Percentiles rank a stretch among this genome's conserved stretches.
Conservation (phyloP, 2,329 filamentous ascomycete genomes). For the Aspergillus pseudoviridinutans region DNA sequence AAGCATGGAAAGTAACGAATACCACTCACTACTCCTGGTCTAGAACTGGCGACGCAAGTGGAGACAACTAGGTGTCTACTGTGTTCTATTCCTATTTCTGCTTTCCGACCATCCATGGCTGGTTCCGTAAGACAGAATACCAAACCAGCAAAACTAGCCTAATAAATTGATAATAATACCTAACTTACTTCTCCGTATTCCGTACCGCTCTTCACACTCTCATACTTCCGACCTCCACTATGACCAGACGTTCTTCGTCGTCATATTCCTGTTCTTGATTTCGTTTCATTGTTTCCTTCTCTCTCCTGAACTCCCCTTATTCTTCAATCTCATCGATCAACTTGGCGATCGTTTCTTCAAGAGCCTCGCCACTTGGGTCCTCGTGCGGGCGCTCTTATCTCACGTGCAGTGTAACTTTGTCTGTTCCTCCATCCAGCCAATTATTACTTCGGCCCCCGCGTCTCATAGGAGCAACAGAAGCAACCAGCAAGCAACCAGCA, state of each 20-base stretch:
- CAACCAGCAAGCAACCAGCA: neutral
- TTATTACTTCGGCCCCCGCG: constrained; percentile 11
- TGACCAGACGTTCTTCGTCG: too few relatives aligned
- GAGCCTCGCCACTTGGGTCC: neutral
- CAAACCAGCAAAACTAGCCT: too few relatives aligned
- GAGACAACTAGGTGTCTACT: neutral
- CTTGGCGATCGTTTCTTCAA: constrained; percentile 1
- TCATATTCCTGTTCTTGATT: too few relatives aligned
- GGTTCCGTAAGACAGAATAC: too few relatives aligned
- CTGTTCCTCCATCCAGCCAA: constrained; percentile 9
- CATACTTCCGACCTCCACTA: too few relatives aligned
- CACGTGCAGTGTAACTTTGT: constrained; percentile 1
- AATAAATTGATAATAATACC: too few relatives aligned
- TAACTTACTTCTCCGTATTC: too few relatives aligned
- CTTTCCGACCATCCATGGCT: neutral
- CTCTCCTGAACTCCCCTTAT: neutral
- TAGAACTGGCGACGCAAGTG: neutral
- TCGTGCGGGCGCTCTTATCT: neutral
- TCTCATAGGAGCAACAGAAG: constrained; percentile 4
- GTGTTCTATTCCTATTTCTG: neutral
- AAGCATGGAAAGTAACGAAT: too few relatives aligned
- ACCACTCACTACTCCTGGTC: neutral
- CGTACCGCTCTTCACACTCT: too few relatives aligned
- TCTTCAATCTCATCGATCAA: neutral
- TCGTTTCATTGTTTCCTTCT: neutral